phyloP scores from a whole-genome alignment of 257 asterid genomes.

The Jacaranda mimosifolia region DNA sequence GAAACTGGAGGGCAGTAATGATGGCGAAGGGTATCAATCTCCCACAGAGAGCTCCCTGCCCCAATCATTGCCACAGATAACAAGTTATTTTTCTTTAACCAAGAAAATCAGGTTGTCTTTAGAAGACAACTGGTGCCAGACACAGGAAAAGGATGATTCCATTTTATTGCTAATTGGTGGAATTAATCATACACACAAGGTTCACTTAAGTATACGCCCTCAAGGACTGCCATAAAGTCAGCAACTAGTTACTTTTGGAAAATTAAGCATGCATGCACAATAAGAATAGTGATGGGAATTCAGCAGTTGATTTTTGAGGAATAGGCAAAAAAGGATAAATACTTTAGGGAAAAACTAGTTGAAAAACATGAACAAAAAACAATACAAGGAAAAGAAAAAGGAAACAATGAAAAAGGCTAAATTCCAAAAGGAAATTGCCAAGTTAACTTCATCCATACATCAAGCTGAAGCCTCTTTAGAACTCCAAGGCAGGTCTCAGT shows the following conservation, averaged over 20 bases:
- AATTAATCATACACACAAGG: not conserved
- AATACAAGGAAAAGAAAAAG: not conserved
- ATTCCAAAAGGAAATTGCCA: too few species aligned
- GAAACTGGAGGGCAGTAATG: conserved; percentile 93
- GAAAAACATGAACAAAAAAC: too few species aligned
- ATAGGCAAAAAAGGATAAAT: not conserved
- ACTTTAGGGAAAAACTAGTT: not conserved
- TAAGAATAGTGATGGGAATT: not conserved
- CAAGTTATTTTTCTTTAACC: conserved; percentile 19
- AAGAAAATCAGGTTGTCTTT: not conserved
- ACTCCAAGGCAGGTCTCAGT: too few species aligned
- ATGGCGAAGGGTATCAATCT: conserved; percentile 82
- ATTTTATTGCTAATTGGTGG: not conserved
- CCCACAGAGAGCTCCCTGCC: conserved; percentile 97
- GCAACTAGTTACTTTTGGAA: not conserved
- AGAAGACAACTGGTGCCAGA: not conserved
- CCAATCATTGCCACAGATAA: conserved; percentile 28
- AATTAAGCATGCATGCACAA: conserved; percentile 8
- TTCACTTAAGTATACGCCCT: not conserved
- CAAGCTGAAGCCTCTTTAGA: too few species aligned
- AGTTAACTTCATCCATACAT: too few species aligned
- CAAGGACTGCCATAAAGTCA: not conserved
- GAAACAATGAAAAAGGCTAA: not conserved
- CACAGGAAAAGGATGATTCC: not conserved
- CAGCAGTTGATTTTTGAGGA: not conserved